Conservation (phyloP, 176 grass and related monocot genomes). For the Tillandsia leiboldiana region DNA sequence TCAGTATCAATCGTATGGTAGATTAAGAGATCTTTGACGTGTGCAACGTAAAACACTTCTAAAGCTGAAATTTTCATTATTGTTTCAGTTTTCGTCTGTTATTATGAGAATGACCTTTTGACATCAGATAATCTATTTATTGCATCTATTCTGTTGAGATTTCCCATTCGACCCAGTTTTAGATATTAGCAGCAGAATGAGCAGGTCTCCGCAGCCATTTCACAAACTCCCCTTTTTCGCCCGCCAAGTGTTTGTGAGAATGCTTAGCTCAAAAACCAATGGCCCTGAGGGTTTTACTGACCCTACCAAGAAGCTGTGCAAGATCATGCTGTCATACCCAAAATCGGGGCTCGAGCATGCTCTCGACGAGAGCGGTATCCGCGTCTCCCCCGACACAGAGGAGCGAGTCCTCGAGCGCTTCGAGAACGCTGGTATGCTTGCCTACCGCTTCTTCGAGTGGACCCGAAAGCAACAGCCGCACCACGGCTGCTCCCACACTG, state of each 20-base stretch:
- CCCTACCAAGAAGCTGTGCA: slow-evolving; percentile 38
- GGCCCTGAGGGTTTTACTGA: slow-evolving; percentile 7
- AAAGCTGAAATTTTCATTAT: too few species aligned
- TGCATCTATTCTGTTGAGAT: too few species aligned
- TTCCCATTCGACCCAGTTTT: background rate
- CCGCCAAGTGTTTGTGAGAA: slow-evolving; percentile 56
- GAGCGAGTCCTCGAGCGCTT: slow-evolving; percentile 53
- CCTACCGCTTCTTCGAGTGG: slow-evolving; percentile 89
- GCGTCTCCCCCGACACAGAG: slow-evolving; percentile 37
- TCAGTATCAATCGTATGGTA: too few species aligned
- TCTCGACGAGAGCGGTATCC: slow-evolving; percentile 59
- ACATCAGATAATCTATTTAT: too few species aligned
- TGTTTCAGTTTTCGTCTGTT: too few species aligned
- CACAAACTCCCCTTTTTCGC: background rate
- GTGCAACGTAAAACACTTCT: too few species aligned
- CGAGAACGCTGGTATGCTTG: slow-evolving; percentile 87
- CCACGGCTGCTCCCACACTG: slow-evolving; percentile 40
- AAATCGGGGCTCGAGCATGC: slow-evolving; percentile 46
- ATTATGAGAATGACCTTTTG: too few species aligned
- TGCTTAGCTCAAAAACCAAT: slow-evolving; percentile 38
- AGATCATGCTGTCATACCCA: slow-evolving; percentile 49
- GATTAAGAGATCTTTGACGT: too few species aligned
- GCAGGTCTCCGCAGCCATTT: background rate
- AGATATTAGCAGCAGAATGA: background rate
- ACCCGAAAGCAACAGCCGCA: slow-evolving; percentile 38